Conservation (phyloP, 768 basidiomycete genomes). For the Suillus discolor region DNA sequence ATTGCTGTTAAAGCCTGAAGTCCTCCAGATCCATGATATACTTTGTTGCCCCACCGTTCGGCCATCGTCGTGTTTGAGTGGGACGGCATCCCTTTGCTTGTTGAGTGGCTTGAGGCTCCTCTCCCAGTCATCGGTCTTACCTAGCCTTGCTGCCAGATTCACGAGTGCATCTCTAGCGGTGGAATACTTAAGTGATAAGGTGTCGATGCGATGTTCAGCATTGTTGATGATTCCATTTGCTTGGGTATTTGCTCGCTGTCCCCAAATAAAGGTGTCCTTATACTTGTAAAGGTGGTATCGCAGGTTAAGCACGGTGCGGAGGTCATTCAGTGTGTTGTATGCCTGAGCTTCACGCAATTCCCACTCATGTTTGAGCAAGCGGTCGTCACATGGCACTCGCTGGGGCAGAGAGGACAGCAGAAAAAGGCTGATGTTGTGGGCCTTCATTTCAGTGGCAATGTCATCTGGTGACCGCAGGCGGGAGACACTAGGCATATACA, state of each 20-base stretch:
- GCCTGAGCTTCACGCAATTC: too few relatives aligned
- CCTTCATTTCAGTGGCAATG: neutral
- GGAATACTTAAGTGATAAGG: neutral
- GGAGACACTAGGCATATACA: constrained; percentile 6
- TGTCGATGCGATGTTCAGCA: neutral
- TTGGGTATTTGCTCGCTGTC: neutral
- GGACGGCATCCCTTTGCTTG: too few relatives aligned
- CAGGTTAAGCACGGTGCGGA: neutral
- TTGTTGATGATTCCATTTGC: neutral
- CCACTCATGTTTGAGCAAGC: too few relatives aligned
- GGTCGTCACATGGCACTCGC: too few relatives aligned
- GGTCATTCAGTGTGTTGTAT: too few relatives aligned
- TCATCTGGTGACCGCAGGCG: neutral
- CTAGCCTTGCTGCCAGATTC: neutral
- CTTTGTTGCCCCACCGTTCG: too few relatives aligned
- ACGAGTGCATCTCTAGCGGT: neutral
- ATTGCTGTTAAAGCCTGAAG: too few relatives aligned
- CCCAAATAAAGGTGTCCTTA: neutral
- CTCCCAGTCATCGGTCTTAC: neutral
- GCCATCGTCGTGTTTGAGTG: too few relatives aligned
- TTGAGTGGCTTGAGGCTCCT: too few relatives aligned
- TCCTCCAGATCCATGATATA: too few relatives aligned
- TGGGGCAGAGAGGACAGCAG: too few relatives aligned
- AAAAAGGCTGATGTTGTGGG: neutral
- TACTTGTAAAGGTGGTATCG: neutral